These are phyloP conservation scores for Pestalotiopsis sp. DNA, from an alignment of 2,329 filamentous ascomycete genomes.

Conservation along the genomic window DNA sequence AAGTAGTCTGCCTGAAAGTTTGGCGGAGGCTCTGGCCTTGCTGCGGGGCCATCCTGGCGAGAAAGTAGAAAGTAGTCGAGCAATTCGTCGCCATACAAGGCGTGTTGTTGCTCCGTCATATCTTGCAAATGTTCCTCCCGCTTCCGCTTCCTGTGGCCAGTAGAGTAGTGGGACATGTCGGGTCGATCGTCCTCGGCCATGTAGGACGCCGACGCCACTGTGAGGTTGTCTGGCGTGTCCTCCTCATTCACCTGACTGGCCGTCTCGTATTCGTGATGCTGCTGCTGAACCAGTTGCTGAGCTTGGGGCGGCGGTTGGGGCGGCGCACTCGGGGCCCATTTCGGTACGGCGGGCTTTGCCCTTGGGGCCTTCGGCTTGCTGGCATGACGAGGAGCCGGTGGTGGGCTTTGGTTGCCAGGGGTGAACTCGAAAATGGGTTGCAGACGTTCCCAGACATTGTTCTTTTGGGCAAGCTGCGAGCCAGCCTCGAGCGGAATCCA, in stretches of 20 bases:
- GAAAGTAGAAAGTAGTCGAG: constrained; percentile 94
- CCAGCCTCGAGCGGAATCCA: constrained; percentile 92
- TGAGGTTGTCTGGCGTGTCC: constrained; percentile 81
- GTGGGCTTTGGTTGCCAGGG: constrained; percentile 83
- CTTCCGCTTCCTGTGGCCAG: constrained; percentile 75
- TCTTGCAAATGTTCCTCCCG: constrained; percentile 65
- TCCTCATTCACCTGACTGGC: constrained; percentile 69
- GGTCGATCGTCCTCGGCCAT: constrained; percentile 81
- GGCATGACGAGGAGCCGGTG: constrained; percentile 89
- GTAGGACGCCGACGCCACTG: constrained; percentile 81
- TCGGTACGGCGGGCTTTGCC: constrained; percentile 60
- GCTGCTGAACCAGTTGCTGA: constrained; percentile 14
- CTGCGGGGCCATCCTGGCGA: constrained; percentile 74
- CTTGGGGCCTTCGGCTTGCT: constrained; percentile 82
- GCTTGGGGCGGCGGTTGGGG: constrained; percentile 25
- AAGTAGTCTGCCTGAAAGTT: constrained; percentile 87
- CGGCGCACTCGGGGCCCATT: constrained; percentile 40
- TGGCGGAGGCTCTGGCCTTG: constrained; percentile 75
- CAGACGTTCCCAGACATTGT: constrained; percentile 82
- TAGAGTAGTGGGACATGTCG: constrained; percentile 66
- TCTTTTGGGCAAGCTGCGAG: constrained; percentile 79
- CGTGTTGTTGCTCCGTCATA: constrained; percentile 78
- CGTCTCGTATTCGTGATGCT: constrained; percentile 63
- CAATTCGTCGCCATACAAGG: constrained; percentile 88
- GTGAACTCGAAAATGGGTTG: constrained; percentile 87